phyloP scores from a whole-genome alignment of 1,284 basidiomycete genomes.

The Cryptococcus wingfieldii region DNA sequence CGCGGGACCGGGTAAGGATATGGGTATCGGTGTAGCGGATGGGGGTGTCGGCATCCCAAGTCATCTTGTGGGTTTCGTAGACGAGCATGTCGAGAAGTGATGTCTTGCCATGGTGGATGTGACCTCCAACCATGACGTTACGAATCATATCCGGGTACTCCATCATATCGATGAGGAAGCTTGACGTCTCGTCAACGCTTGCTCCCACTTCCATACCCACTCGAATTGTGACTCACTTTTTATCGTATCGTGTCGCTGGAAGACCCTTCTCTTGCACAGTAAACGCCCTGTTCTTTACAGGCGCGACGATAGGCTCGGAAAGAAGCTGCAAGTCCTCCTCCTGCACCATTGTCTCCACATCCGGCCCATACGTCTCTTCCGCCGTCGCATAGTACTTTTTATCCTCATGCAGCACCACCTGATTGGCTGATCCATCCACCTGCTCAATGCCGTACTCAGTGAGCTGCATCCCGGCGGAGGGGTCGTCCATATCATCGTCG shows the following conservation, averaged over 20 bases:
- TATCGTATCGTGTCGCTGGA: constrained; percentile 89
- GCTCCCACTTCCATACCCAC: constrained; percentile 2
- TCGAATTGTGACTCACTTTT: constrained; percentile 60
- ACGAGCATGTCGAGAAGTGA: constrained; percentile 94
- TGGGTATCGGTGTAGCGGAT: constrained; percentile 95
- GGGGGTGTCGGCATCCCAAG: constrained; percentile 80
- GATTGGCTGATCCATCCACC: constrained; percentile 54
- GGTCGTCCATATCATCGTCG: constrained; percentile 41
- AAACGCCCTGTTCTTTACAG: constrained; percentile 89
- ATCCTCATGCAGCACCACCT: constrained; percentile 91
- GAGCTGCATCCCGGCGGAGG: constrained; percentile 38
- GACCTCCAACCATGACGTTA: constrained; percentile 90
- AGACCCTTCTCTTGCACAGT: constrained; percentile 86
- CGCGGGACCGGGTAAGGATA: constrained; percentile 76
- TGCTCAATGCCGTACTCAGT: constrained; percentile 44
- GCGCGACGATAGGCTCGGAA: constrained; percentile 91
- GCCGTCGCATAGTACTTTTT: constrained; percentile 98
- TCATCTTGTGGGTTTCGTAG: constrained; percentile 91
- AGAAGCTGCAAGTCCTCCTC: constrained; percentile 97
- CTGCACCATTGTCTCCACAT: constrained; percentile 94
- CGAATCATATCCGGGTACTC: constrained; percentile 90
- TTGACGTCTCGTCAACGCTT: constrained; percentile 37
- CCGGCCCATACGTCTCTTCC: constrained; percentile 83
- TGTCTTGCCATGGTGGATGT: constrained; percentile 97
- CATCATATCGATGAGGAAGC: constrained; percentile 89